Evolutionary conservation across 768 basidiomycete genomes (phyloP), one percentile per base, ranked within the genome.

Genomic region (Postia placenta): DNA sequence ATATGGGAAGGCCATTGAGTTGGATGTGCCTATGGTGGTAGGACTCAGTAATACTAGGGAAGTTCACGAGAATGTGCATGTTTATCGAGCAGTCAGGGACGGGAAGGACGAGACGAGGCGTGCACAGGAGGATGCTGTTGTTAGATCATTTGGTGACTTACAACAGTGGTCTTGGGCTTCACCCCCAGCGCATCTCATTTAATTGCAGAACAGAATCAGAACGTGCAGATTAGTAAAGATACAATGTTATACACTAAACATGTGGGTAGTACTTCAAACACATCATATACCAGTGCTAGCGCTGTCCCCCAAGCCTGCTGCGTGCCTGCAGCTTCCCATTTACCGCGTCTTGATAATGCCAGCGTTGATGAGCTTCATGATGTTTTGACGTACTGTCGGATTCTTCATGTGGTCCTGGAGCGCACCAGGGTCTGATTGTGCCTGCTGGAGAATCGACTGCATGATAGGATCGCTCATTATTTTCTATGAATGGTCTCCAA

Each of bases 351-450:
- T 82, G 72, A 97, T 94, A 62, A 97, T 89, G 49, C 94, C 95
- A 24, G 92, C 92, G 49, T 90, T 88, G 60, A 95, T 74, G 42
- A 97, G 74, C 69, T 94, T 94, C 72, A 82, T 76, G 54, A 96
- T 89, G 74, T 94, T 95, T 48, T 74, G 66, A 36, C 79, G 78
- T 26, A 94, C 83, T 27, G 74, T 66, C 6, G 91, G 85, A 61
- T 94, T 96, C 80, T 92, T 92, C 86, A 98, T 87, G 69, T 99
- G 95, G 58, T 96, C 92, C 65, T 90, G 87, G 50, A 99, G 72
- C 20, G 94, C 90, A 39, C 78, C 73, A 5, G 96, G 95, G 67
- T 97, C 83, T 43, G 70, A 60, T 69, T 99, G 95, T 5, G 92
- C 92, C 69, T 98, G 94, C 64, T 94, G 88, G 60, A 99, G 66